A percentile compares a stretch with the other conserved stretches of the same genome.
phyloP scores from a whole-genome alignment of 1,284 basidiomycete genomes.

The Ustilago sp. region DNA sequence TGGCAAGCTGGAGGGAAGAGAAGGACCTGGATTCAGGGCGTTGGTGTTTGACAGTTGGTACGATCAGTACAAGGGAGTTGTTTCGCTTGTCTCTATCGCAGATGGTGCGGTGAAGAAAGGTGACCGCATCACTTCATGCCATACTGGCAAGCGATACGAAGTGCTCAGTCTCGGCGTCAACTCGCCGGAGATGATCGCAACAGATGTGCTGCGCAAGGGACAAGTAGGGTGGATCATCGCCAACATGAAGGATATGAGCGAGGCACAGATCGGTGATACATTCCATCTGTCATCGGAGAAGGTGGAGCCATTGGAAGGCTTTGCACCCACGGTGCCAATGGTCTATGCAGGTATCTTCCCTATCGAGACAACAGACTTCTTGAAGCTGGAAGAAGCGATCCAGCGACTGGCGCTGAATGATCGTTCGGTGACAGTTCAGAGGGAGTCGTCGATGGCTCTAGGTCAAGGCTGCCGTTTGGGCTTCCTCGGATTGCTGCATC shows the following conservation, averaged over 20 bases:
- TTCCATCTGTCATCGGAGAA: constrained; percentile 81
- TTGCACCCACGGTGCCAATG: constrained; percentile 94
- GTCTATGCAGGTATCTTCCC: constrained; percentile 97
- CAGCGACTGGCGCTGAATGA: constrained; percentile 86
- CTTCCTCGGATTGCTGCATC: constrained; percentile 94
- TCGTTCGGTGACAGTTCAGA: constrained; percentile 88
- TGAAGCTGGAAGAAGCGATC: constrained; percentile 94
- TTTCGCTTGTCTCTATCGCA: constrained; percentile 84
- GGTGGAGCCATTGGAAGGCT: constrained; percentile 89
- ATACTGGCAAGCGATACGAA: constrained; percentile 91
- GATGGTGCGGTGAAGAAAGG: constrained; percentile 74
- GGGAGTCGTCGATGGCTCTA: constrained; percentile 91
- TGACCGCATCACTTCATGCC: constrained; percentile 79
- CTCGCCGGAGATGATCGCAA: constrained; percentile 75
- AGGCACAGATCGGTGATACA: constrained; percentile 95
- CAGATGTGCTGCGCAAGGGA: constrained; percentile 77
- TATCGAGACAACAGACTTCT: constrained; percentile 88
- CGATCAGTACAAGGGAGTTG: constrained; percentile 95
- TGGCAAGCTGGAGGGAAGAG: constrained; percentile 47
- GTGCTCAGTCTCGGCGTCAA: constrained; percentile 91
- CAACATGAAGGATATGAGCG: constrained; percentile 98
- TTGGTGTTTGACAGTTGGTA: constrained; percentile 93
- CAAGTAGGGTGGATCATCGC: constrained; percentile 83
- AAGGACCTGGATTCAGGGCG: constrained; percentile 74
- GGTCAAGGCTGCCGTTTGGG: constrained; percentile 95